Evolutionary conservation across 352 stramenopile species (phyloP), one percentile per base, ranked within the genome.

Genomic region (Phytophthora tubulina): DNA sequence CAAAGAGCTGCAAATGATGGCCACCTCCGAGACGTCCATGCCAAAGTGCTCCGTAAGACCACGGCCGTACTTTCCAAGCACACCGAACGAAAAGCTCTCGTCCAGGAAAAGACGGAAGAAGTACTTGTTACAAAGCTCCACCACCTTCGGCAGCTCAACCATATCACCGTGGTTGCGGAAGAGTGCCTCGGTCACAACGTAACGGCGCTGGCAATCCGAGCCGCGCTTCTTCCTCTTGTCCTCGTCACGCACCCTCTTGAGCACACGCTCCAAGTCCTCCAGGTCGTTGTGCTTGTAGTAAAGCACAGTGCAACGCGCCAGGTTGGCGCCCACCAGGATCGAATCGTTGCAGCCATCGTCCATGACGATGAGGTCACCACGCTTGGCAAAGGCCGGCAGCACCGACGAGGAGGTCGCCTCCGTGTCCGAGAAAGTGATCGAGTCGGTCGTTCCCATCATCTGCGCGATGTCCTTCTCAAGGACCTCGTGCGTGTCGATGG

Each of bases 241-340:
- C 21, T 95, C 94, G 15, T 88, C 80, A 50, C 85, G 89, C 33
- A 96, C 82, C 46, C 60, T 88, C 75, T 96, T 82, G 14, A 99
- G 86, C 46, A 99, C 87, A 13, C 96, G 86, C 55, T 98, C 88
- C 14, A 99, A 84, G 74, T 99, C 97, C 11, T 93, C 88, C 73
- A 99, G 89, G 79, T 99, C 97, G 80, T 99, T 99, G 86, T 99
- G 98, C 71, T 97, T 96, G 84, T 99, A 99, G 78, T 95, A 98
- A 27, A 95, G 71, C 6, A 99, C 89, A 32, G 95, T 98, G 64
- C 94, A 98, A 45, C 98, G 88, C 30, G 89, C 96, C 15, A 99
- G 82, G 58, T 91, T 96, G 41, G 97, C 92, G n/a, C 97, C 98
- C 8, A 92, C 85, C 46, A 93, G 72, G 17, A 99, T 89, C 52